These are phyloP conservation scores for Teratosphaeria viscida DNA, from an alignment of 2,329 filamentous ascomycete genomes.

Conservation along the genomic window DNA sequence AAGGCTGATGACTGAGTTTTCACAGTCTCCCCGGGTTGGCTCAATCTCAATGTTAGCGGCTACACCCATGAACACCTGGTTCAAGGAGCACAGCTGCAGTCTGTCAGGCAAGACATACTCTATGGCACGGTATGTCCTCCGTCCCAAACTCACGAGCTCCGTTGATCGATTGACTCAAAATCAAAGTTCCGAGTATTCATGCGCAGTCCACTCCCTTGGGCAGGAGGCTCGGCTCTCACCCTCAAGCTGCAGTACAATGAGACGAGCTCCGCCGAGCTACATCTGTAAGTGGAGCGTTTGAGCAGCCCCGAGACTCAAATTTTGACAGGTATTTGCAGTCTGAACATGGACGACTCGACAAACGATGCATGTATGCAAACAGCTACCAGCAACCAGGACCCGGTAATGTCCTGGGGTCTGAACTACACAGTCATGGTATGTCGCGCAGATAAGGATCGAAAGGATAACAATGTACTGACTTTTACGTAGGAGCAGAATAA, in stretches of 20 bases:
- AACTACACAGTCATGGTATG: constrained; percentile 31
- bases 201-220: constrained; percentile 28
- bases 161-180: neutral
- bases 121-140: constrained; percentile 29
- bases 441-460: no score
- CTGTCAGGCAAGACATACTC: constrained; percentile 35
- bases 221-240: constrained; percentile 34
- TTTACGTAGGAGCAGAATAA: constrained; percentile 18
- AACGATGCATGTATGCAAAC: constrained; percentile 19
- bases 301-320: neutral
- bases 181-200: constrained; percentile 31
- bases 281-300: constrained; percentile 18
- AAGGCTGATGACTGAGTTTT: neutral
- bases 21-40: constrained; percentile 10
- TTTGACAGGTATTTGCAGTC: constrained; percentile 3
- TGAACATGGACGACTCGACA: constrained; percentile 33
- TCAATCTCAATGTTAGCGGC: constrained; percentile 28
- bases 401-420: constrained; percentile 26
- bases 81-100: constrained; percentile 34
- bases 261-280: constrained; percentile 32
- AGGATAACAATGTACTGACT: neutral
- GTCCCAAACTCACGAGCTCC: neutral
- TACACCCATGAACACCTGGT: constrained; percentile 30
- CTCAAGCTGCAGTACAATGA: constrained; percentile 39
- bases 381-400: constrained; percentile 30